phyloP scores from a whole-genome alignment of 495 filamentous ascomycete species.

The Apiosordaria backusii region DNA sequence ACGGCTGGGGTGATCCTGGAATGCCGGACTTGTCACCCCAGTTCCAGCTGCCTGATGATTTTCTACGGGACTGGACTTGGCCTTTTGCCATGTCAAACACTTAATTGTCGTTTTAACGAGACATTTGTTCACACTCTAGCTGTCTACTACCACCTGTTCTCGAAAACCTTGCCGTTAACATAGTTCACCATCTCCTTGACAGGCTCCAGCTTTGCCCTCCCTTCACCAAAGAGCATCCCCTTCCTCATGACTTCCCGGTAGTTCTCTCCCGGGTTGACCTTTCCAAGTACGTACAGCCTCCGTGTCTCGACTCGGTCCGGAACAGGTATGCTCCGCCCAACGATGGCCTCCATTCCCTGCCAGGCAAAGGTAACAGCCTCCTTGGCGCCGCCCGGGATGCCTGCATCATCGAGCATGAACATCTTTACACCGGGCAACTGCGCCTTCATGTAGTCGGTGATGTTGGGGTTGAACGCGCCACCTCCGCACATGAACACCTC shows the following conservation, averaged over 20 bases:
- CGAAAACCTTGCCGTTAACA: conserved; percentile 42
- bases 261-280: conserved; percentile 53
- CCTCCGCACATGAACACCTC: conserved; percentile 61
- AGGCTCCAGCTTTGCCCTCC: conserved; percentile 42
- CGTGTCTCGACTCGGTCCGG: conserved; percentile 50
- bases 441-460: conserved; percentile 48
- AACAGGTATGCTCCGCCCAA: conserved; percentile 51
- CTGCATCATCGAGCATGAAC: conserved; percentile 53
- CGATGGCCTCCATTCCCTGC: conserved; percentile 53
- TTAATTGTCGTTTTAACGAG: background rate
- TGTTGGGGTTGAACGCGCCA: conserved; percentile 56
- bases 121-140: background rate
- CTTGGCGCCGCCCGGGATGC: conserved; percentile 52
- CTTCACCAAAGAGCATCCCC: conserved; percentile 47
- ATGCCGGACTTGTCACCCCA: no score
- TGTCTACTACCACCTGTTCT: conserved; percentile 38
- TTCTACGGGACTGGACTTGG: no score
- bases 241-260: conserved; percentile 50
- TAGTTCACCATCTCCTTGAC: conserved; percentile 50
- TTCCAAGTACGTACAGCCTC: conserved; percentile 48
- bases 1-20: no score
- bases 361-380: conserved; percentile 58
- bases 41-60: no score
- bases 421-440: conserved; percentile 48
- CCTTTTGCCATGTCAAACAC: background rate